Evolutionary conservation across 2,329 filamentous ascomycete genomes (phyloP).

Genomic region (Aphanocladium album): DNA sequence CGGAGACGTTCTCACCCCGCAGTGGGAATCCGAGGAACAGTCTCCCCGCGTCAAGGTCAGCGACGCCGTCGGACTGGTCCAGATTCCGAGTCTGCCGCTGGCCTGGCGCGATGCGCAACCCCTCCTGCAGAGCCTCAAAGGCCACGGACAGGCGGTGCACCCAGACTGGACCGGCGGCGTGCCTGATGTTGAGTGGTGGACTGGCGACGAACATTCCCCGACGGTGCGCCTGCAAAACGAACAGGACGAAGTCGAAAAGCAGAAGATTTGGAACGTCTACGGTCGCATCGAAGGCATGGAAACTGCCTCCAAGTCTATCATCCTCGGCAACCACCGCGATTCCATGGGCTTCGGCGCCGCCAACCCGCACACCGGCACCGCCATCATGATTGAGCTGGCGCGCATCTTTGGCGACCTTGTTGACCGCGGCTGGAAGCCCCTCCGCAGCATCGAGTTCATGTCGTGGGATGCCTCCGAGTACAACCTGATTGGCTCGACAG

Average conservation of each 20-base stretch:
- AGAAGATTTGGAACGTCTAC: slow-evolving; percentile 89
- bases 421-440: slow-evolving; percentile 75
- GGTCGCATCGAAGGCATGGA: slow-evolving; percentile 81
- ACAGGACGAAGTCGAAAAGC: slow-evolving; percentile 76
- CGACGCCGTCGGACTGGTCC: slow-evolving; percentile 66
- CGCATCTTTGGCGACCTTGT: slow-evolving; percentile 78
- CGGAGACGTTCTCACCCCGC: slow-evolving; percentile 89
- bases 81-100: slow-evolving; percentile 86
- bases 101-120: slow-evolving; percentile 84
- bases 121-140: slow-evolving; percentile 69
- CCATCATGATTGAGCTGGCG: slow-evolving; percentile 83
- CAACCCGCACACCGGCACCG: slow-evolving; percentile 82
- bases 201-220: slow-evolving; percentile 70
- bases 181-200: slow-evolving; percentile 78
- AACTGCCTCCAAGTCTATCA: slow-evolving; percentile 73
- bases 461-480: slow-evolving; percentile 95
- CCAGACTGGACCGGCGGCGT: slow-evolving; percentile 72
- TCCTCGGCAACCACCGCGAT: slow-evolving; percentile 91
- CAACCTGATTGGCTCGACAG: slow-evolving; percentile 89
- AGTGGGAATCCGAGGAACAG: slow-evolving; percentile 67
- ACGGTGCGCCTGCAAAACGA: slow-evolving; percentile 77
- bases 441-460: slow-evolving; percentile 93
- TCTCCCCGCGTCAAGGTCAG: slow-evolving; percentile 62
- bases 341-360: slow-evolving; percentile 85
- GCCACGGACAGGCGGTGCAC: slow-evolving; percentile 64